Conservation (phyloP, 352 stramenopile genomes). For the Phytopythium sindhum region DNA sequence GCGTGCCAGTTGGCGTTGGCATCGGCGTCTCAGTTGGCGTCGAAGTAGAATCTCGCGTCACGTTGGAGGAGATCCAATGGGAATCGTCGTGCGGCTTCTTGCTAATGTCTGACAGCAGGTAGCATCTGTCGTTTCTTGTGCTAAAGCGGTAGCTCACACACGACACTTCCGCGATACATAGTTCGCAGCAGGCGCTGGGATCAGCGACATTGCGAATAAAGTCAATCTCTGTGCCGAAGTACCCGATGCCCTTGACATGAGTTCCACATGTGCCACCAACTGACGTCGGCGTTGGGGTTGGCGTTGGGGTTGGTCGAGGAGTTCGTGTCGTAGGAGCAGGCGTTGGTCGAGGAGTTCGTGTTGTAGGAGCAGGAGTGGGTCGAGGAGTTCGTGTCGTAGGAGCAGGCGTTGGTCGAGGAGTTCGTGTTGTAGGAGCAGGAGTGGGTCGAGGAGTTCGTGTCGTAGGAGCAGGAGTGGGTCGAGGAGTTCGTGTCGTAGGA, state of each 20-base stretch:
- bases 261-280: background rate
- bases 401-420: no score
- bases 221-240: background rate
- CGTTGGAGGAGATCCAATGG: background rate
- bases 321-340: background rate
- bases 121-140: background rate
- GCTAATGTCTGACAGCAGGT: background rate
- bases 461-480: no score
- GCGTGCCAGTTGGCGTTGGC: conserved; percentile 5
- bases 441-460: no score
- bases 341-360: background rate
- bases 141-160: background rate
- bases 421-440: no score
- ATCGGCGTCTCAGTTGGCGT: conserved; percentile 1
- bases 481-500: no score
- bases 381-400: no score
- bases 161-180: background rate
- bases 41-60: background rate
- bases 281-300: background rate
- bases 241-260: background rate
- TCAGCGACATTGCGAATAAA: background rate
- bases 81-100: background rate
- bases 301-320: background rate
- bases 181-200: background rate
- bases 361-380: background rate